phyloP scores from a whole-genome alignment of 441 rosid genomes.

The Populus hybrid region DNA sequence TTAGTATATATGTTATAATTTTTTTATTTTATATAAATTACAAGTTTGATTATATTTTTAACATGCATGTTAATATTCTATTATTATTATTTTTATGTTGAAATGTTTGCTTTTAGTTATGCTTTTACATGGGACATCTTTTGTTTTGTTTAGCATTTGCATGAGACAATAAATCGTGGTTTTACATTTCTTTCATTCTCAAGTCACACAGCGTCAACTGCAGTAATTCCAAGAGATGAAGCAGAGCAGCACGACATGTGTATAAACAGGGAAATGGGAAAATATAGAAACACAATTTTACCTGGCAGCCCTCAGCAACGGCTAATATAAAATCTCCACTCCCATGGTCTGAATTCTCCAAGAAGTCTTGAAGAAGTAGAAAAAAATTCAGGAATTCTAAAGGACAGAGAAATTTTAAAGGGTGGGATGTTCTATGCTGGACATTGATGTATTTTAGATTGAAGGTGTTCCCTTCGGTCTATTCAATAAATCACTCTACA shows the following conservation, averaged over 20 bases:
- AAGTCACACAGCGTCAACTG: conserved; percentile 60
- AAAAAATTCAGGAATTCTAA: background rate
- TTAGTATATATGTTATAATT: rapidly evolving
- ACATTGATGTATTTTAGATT: background rate
- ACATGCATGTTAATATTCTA: no score
- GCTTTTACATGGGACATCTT: no score
- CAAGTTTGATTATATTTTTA: no score
- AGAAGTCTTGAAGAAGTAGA: conserved; percentile 26
- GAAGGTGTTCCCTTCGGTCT: background rate
- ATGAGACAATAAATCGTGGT: no score
- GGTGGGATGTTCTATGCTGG: background rate
- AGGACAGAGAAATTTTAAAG: background rate
- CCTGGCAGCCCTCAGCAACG: conserved; percentile 70
- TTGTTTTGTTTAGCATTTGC: no score
- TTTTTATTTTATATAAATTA: no score
- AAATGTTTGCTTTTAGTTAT: no score
- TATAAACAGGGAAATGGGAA: background rate
- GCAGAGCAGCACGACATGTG: background rate
- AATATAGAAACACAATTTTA: conserved; percentile 15
- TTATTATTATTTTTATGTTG: no score
- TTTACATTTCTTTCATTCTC: conserved; percentile 51
- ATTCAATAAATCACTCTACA: background rate
- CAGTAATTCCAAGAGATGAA: conserved; percentile 23
- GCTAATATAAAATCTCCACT: conserved; percentile 46
- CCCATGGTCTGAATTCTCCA: conserved; percentile 38